Base-by-base conservation (phyloP, 176 grass and related monocot species). In the Saccharum spontaneum region DNA sequence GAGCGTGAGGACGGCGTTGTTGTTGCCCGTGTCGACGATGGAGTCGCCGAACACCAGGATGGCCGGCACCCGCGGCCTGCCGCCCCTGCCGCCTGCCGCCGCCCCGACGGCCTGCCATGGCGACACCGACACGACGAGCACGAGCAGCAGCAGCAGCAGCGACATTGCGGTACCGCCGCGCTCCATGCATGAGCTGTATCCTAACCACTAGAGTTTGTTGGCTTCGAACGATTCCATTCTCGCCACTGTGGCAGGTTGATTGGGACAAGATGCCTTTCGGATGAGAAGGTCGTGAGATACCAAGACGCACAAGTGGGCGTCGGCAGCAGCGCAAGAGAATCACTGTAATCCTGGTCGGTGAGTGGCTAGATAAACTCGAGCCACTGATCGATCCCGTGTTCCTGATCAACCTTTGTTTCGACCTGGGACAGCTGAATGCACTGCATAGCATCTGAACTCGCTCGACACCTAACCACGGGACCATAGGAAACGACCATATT, bases 21-120 rank as follows among this genome's bases (percentile, higher is more conserved):
- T 93, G 85, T 93, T 93, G 64, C 91, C 91, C 20, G 91, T 73
- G 73, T 93, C 88, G 36, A 93, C 81, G 65, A 93, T 82, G 44
- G 91, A 93, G 91, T 93, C 88, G 64, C 91, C 91, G 63, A 93
- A 93, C 76, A 77, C 91, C 55, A 87, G 45, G 68, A 93, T 22
- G 67, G 77, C 91, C 40, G 91, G 87, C 69, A 90, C 85, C 68
- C 41, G 44, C 40, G 88, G 84, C 75, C 75, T 66, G 12, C 62
- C 16, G 39, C 14, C 55, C 8, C 61, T 3, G 44, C 3, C 43
- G 13, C 8, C 54, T 0, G 1, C 52, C 4, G 30, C 54, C 18
- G n/a, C 26, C 20, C 20, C 23, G 43, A 55, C 41, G 23, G 7
- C 69, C 45, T 67, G 69, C 78, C 69, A 81, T 18, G 85, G 14